These are phyloP conservation scores for Vaccinium vitisidaea DNA, from an alignment of 148 eudicot species.

Conservation along the genomic window DNA sequence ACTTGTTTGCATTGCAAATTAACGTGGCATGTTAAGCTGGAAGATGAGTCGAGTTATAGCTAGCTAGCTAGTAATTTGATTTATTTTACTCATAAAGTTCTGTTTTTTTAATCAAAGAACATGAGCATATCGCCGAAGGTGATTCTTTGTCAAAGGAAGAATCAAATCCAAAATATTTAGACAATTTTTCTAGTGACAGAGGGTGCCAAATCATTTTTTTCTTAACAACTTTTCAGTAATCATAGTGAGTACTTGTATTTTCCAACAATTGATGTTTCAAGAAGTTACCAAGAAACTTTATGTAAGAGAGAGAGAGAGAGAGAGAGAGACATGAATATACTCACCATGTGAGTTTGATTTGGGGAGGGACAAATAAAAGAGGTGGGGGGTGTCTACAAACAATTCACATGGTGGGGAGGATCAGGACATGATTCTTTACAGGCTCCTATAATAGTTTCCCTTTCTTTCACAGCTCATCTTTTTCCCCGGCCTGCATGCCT, in stretches of 20 bases:
- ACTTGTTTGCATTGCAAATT: neutral
- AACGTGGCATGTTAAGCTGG: neutral
- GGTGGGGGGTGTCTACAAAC: conserved; percentile 28
- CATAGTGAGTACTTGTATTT: conserved; percentile 16
- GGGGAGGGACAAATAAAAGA: conserved; percentile 44
- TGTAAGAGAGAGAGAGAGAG: conserved; percentile 5
- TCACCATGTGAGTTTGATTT: conserved; percentile 37
- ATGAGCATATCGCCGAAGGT: neutral
- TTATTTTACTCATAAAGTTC: neutral
- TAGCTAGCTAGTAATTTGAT: neutral
- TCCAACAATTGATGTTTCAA: neutral
- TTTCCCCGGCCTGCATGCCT: neutral
- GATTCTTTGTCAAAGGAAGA: neutral
- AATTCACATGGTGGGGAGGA: conserved; percentile 42
- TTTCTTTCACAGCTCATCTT: conserved; percentile 29
- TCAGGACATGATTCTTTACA: conserved; percentile 5
- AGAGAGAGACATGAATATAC: neutral
- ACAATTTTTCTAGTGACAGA: neutral
- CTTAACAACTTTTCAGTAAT: conserved; percentile 5
- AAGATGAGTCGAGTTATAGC: neutral
- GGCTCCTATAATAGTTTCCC: conserved; percentile 12
- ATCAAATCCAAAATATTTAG: neutral
- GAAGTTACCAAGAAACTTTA: conserved; percentile 22
- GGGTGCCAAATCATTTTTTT: neutral
- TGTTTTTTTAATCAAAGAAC: neutral